phyloP scores from a whole-genome alignment of 2,329 filamentous ascomycete genomes.

The Fusarium napiforme region DNA sequence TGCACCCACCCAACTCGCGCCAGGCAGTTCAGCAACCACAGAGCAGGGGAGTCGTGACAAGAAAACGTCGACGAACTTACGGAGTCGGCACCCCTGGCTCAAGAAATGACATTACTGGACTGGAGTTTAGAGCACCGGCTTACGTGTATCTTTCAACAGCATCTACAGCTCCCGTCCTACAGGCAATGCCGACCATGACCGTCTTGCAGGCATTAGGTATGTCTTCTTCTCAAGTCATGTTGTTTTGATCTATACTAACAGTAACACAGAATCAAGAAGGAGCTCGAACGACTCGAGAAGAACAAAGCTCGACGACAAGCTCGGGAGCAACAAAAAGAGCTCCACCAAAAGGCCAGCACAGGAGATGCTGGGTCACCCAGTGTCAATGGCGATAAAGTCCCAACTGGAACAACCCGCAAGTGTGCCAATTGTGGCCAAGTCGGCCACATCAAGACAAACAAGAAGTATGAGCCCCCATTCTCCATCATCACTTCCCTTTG shows the following conservation, averaged over 20 bases:
- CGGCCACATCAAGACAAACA: constrained; percentile 98
- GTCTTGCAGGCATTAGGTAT: constrained; percentile 58
- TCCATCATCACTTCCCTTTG: constrained; percentile 11
- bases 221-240: constrained; percentile 1
- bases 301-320: constrained; percentile 92
- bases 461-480: constrained; percentile 75
- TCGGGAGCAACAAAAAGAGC: constrained; percentile 87
- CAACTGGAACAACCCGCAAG: constrained; percentile 81
- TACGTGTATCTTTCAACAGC: constrained; percentile 55
- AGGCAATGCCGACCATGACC: constrained; percentile 62
- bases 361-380: constrained; percentile 64
- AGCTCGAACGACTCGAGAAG: constrained; percentile 85
- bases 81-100: constrained; percentile 47
- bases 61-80: constrained; percentile 28
- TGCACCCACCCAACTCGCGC: constrained; percentile 43
- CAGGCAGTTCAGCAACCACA: neutral
- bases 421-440: constrained; percentile 98
- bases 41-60: constrained; percentile 4
- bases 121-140: constrained; percentile 52
- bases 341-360: constrained; percentile 58
- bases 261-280: constrained; percentile 59
- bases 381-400: constrained; percentile 60
- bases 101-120: constrained; percentile 46
- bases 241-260: constrained; percentile 23
- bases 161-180: constrained; percentile 62